These are phyloP conservation scores for Phenoliferia sp. DNA, from an alignment of 1,284 basidiomycete genomes.

Conservation along the genomic window DNA sequence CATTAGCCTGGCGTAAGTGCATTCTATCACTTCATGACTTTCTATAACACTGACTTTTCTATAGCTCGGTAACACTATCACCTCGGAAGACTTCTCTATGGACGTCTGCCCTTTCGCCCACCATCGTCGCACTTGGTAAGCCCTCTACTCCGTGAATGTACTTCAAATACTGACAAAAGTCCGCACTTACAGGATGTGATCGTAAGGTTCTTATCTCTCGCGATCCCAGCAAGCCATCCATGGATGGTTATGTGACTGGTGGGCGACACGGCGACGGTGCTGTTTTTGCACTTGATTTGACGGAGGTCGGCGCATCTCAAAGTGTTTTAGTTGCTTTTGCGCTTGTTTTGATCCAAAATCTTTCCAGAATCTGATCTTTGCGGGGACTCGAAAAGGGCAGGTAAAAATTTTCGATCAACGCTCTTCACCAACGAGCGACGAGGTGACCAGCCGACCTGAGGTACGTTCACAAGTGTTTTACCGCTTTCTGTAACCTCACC, in stretches of 20 bases:
- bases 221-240: slow-evolving; percentile 5
- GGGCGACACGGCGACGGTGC: slow-evolving; percentile 24
- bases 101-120: slow-evolving; percentile 22
- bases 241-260: slow-evolving; percentile 21
- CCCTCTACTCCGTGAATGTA: neutral
- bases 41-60: neutral
- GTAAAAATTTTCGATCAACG: slow-evolving; percentile 23
- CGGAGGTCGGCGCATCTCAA: slow-evolving; percentile 8
- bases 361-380: slow-evolving; percentile 19
- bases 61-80: slow-evolving; percentile 14
- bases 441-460: slow-evolving; percentile 2
- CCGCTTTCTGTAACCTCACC: neutral
- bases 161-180: neutral
- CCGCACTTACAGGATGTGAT: slow-evolving; percentile 21
- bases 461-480: slow-evolving; percentile 1
- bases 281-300: slow-evolving; percentile 29
- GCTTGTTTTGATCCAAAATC: too few relatives aligned
- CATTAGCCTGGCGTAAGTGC: slow-evolving; percentile 23
- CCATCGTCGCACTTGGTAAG: slow-evolving; percentile 23
- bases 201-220: slow-evolving; percentile 17
- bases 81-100: slow-evolving; percentile 29
- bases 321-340: too few relatives aligned
- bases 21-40: too few relatives aligned
- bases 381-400: slow-evolving; percentile 19
- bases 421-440: neutral